Evolutionary conservation across 116 monocot species (phyloP).

Genomic region (Iris pallida): DNA sequence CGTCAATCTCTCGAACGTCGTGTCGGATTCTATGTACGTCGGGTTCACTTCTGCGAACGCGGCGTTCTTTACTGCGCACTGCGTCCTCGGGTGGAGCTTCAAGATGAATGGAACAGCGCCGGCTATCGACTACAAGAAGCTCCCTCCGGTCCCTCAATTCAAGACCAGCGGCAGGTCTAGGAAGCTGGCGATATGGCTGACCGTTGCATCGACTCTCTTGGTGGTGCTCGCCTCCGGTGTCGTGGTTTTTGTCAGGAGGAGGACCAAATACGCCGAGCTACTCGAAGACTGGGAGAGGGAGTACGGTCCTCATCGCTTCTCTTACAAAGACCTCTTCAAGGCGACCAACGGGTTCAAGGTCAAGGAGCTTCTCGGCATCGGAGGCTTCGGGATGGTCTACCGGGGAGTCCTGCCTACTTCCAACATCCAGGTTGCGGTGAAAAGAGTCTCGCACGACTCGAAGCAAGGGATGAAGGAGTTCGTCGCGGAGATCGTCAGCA

Average conservation of each 20-base stretch:
- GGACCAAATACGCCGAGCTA: neutral
- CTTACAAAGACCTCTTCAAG: neutral
- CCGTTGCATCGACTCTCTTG: no score
- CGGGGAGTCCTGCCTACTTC: neutral
- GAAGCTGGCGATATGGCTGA: no score
- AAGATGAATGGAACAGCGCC: neutral
- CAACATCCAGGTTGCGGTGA: constrained; percentile 1
- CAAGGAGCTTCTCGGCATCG: neutral
- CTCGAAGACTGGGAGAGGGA: constrained; percentile 1
- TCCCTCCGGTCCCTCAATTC: neutral
- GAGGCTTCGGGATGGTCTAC: constrained; percentile 10
- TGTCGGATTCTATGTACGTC: constrained; percentile 2
- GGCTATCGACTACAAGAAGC: neutral
- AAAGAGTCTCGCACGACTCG: constrained; percentile 10
- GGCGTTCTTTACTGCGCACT: neutral
- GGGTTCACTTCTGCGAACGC: constrained; percentile 6
- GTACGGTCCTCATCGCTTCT: constrained; percentile 3
- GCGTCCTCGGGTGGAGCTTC: constrained; percentile 17
- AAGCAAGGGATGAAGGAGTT: constrained; percentile 11
- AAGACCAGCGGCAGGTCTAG: no score
- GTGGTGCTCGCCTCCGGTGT: no score
- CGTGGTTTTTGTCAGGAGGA: neutral
- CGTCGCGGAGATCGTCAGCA: constrained; percentile 4
- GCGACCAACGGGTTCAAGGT: constrained; percentile 3
- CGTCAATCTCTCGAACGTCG: neutral